Base-by-base conservation (phyloP, 2,329 filamentous ascomycete species). In the Ophiostoma pallidulum region DNA sequence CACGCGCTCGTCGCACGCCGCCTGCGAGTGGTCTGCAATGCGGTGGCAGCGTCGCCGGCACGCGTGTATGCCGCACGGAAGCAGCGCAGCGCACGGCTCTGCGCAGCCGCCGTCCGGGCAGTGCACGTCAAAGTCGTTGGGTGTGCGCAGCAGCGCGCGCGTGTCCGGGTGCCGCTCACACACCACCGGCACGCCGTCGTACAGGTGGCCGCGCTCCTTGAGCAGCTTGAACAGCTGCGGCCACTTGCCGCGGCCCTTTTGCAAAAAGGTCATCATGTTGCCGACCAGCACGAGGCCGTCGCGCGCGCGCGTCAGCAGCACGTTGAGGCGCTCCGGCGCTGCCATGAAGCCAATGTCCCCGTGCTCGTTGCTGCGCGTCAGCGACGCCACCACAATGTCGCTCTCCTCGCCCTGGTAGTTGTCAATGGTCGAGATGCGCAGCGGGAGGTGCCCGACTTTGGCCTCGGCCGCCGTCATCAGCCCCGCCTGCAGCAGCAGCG, bases 391-490 rank as follows among this genome's bases (percentile, higher is more conserved):
- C 0, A 88, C 79, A 14, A 90, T 82, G 1, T 88, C 77, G 32
- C 77, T 80, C 53, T 90, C 84, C 57, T 89, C 84, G 1, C 85
- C 84, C 59, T 89, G 85, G 49, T 84, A 90, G 51, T 89, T 89
- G 52, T 89, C 84, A 51, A 18, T 20, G 9, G 40, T 18, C 39
- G 47, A 45, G 7, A 49, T 39, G 13, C 41, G 47, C 35, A 49
- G 39, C 41, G 47, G 3, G 18, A 16, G 8, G 8, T 22, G 6
- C 22, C 29, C 14, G 9, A 16, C 45, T 24, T 39, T 41, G n/a
- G 19, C 45, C 0, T 67, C 71, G 0, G 74, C 72, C 2, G 70
- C 60, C 0, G 74, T 69, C n/a, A 84, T 48, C 0, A 87, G 53
- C 0, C 84, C 84, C 0, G 82, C 82, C 4, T 67, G 65, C 2